A percentile compares a stretch with the other conserved stretches of the same genome.
Conservation (phyloP, 768 basidiomycete species). For the Boletellus emodensis region DNA sequence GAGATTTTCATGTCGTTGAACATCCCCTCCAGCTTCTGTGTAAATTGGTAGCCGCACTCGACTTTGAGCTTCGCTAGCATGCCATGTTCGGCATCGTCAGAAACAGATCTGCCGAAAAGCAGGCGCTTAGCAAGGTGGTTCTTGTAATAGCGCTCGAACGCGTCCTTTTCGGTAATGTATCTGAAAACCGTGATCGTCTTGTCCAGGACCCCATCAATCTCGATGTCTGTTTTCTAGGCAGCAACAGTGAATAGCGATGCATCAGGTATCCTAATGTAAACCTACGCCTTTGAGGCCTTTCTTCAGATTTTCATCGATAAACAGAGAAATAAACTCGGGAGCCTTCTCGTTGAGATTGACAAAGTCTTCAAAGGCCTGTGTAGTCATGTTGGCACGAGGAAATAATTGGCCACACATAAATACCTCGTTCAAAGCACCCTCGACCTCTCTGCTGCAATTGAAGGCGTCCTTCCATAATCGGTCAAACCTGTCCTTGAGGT, state of each 20-base stretch:
- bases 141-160: conserved; percentile 98
- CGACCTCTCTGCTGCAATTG: conserved; percentile 66
- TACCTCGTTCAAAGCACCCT: conserved; percentile 84
- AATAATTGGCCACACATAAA: conserved; percentile 5
- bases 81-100: conserved; percentile 95
- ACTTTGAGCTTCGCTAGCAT: conserved; percentile 98
- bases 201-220: conserved; percentile 85
- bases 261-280: conserved; percentile 6
- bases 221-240: conserved; percentile 85
- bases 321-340: conserved; percentile 93
- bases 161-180: conserved; percentile 91
- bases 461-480: conserved; percentile 68
- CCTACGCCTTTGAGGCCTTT: conserved; percentile 92
- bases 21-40: conserved; percentile 98
- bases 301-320: conserved; percentile 94
- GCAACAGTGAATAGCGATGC: neutral
- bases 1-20: conserved; percentile 95
- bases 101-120: conserved; percentile 79
- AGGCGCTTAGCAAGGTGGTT: conserved; percentile 91
- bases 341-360: conserved; percentile 84
- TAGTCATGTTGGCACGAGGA: conserved; percentile 2
- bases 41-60: conserved; percentile 95
- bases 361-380: conserved; percentile 87
- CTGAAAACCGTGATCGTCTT: conserved; percentile 97
- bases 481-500: conserved; percentile 91